Evolutionary conservation across 192 early-diverging fungal genomes (phyloP).

Genomic region (Dispira simplex): DNA sequence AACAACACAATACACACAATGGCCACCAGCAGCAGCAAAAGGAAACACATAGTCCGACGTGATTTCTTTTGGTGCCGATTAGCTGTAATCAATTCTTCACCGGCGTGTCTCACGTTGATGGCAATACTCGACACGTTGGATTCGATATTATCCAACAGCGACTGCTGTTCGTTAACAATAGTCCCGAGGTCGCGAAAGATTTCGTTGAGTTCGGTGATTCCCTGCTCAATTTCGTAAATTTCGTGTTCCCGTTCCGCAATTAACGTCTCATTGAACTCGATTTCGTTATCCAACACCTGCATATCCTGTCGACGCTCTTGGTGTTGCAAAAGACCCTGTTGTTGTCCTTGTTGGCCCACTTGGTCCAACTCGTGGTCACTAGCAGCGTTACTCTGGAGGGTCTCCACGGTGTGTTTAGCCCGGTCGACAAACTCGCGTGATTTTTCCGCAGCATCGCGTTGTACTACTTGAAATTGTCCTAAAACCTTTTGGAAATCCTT

Average conservation of each 20-base stretch:
- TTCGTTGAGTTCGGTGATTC: slow-evolving; percentile 89
- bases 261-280: slow-evolving; percentile 87
- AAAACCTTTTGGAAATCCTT: slow-evolving; percentile 91
- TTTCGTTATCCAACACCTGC: slow-evolving; percentile 70
- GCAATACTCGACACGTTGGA: slow-evolving; percentile 76
- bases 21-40: slow-evolving; percentile 59
- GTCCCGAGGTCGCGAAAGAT: slow-evolving; percentile 93
- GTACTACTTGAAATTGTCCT: slow-evolving; percentile 74
- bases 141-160: slow-evolving; percentile 89
- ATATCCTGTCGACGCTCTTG: slow-evolving; percentile 18
- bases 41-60: slow-evolving; percentile 68
- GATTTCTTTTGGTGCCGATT: slow-evolving; percentile 59
- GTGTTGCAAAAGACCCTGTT: slow-evolving; percentile 6
- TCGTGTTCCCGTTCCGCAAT: slow-evolving; percentile 92
- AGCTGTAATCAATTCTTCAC: slow-evolving; percentile 66
- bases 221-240: slow-evolving; percentile 80
- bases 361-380: slow-evolving; percentile 17
- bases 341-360: slow-evolving; percentile 17
- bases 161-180: slow-evolving; percentile 94
- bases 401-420: slow-evolving; percentile 32
- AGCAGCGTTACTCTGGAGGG: slow-evolving; percentile 5
- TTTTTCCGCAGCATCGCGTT: slow-evolving; percentile 67
- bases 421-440: slow-evolving; percentile 72
- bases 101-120: slow-evolving; percentile 61
- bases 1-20: slow-evolving; percentile 44